phyloP scores from a whole-genome alignment of 495 filamentous ascomycete species.

The Penicillium turbatum region DNA sequence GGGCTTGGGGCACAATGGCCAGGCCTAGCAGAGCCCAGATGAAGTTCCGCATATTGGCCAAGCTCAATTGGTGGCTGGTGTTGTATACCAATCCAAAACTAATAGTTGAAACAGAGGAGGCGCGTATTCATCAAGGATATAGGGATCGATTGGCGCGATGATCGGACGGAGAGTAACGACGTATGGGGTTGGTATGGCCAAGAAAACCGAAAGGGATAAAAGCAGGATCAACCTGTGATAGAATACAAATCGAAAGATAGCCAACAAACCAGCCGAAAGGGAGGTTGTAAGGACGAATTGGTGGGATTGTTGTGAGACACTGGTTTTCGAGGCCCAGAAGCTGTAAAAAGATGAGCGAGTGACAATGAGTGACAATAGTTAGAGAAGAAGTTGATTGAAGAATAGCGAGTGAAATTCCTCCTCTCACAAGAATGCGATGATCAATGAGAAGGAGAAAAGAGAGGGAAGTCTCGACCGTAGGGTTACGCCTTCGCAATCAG shows the following conservation, averaged over 20 bases:
- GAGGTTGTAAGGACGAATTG: not conserved
- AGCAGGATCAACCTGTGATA: constrained; percentile 32
- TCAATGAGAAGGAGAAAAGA: constrained; percentile 3
- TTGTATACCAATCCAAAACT: not conserved
- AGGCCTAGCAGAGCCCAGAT: constrained; percentile 31
- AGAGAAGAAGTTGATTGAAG: constrained; percentile 6
- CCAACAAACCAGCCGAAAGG: constrained; percentile 3
- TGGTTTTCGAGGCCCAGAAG: constrained; percentile 5
- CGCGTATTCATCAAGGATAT: constrained; percentile 1
- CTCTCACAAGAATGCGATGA: constrained; percentile 5
- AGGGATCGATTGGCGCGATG: constrained; percentile 6
- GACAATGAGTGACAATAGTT: not conserved
- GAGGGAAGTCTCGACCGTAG: constrained; percentile 6
- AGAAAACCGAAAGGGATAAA: not conserved
- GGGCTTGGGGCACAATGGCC: constrained; percentile 39
- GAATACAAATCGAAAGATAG: not conserved
- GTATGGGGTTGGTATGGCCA: not conserved
- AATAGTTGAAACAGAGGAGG: not conserved
- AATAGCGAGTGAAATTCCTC: constrained; percentile 6
- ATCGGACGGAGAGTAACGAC: constrained; percentile 2
- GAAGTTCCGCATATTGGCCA: constrained; percentile 27
- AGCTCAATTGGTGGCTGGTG: not conserved
- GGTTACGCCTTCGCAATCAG: not conserved
- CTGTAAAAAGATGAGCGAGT: not conserved
- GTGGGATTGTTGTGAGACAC: not conserved